Percentiles rank a stretch among this genome's conserved stretches.
These are phyloP conservation scores for Fusarium algeriense DNA, from an alignment of 2,329 filamentous ascomycete species.

Conservation along the genomic window DNA sequence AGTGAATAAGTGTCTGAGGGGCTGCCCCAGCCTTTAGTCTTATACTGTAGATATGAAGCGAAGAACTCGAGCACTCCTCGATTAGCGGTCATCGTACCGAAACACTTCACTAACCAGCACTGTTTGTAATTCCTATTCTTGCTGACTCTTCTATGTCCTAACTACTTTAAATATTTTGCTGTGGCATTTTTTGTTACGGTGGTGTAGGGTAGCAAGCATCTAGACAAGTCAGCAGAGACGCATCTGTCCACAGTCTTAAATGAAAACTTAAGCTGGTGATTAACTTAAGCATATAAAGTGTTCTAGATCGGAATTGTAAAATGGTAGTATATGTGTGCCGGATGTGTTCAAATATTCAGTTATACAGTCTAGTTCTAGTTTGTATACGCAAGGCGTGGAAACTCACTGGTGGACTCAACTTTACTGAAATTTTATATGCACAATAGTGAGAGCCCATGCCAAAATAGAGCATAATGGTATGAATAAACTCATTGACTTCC, in stretches of 20 bases:
- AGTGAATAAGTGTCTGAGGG: too few species aligned
- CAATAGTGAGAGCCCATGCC: too few species aligned
- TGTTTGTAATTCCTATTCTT: not conserved
- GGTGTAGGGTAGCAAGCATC: not conserved
- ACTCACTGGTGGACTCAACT: too few species aligned
- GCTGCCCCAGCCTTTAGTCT: not conserved
- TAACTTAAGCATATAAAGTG: not conserved
- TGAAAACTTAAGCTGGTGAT: not conserved
- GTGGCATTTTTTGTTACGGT: not conserved
- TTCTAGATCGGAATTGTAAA: not conserved
- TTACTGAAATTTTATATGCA: too few species aligned
- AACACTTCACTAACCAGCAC: not conserved
- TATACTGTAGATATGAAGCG: not conserved
- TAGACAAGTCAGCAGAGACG: not conserved
- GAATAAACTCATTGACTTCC: too few species aligned
- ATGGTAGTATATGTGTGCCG: not conserved
- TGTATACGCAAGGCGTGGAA: too few species aligned
- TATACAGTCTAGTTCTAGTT: too few species aligned
- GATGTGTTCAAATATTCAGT: too few species aligned
- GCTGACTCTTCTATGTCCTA: too few species aligned
- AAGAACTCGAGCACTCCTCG: too few species aligned
- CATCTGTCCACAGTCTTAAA: not conserved
- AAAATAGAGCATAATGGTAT: too few species aligned
- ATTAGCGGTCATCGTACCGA: not conserved
- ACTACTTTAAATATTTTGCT: not conserved